Base-by-base conservation (phyloP, 352 stramenopile species). In the Pythium dissotocum region DNA sequence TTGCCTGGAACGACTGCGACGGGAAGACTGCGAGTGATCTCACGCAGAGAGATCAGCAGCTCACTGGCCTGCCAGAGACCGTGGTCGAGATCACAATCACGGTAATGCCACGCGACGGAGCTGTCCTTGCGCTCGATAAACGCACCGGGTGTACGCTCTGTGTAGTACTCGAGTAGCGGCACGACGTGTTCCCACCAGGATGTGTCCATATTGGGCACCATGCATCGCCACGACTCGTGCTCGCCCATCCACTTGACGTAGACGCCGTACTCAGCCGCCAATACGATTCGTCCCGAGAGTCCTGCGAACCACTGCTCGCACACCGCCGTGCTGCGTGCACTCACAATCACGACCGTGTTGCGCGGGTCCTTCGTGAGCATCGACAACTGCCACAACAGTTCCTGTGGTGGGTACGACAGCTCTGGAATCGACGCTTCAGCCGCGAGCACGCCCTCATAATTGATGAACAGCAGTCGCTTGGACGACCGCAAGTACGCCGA, bases 1-100 rank as follows among this genome's bases (percentile, higher is more conserved):
- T 92, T 92, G 9, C 86, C 86, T 24, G 86, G 86, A 51, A 78
- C 85, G n/a, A 93, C 84, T 5, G 84, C 81, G 8, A 94, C 86
- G 0, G 86, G 86, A 0, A 94, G 66, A 4, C 83, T 86, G 28
- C 84, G 73, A 21, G 86, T 92, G 49, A 94, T 81, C 51, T 94
- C 86, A 2, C 86, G 84, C 18, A 94, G 61, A 0, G 86, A 90
- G 14, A 93, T 85, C 54, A 94, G 60, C 60, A 97, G 76, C 62
- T 97, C 91, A 63, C 91, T 97, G 4, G 91, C 91, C 81, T 97
- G 89, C 91, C 89, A 97, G 49, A 91, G 67, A 0, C 89, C 89
- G 58, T 95, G 89, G 58, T 97, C 87, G 32, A 91, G 70, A 72
- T 97, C 90, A 53, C 87, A 94, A 52, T 97, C 89, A 12, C 83